A percentile compares a stretch with the other conserved stretches of the same genome.
Evolutionary conservation across 2,329 filamentous ascomycete species (phyloP).

Genomic region (Cladobotryum protrusum): DNA sequence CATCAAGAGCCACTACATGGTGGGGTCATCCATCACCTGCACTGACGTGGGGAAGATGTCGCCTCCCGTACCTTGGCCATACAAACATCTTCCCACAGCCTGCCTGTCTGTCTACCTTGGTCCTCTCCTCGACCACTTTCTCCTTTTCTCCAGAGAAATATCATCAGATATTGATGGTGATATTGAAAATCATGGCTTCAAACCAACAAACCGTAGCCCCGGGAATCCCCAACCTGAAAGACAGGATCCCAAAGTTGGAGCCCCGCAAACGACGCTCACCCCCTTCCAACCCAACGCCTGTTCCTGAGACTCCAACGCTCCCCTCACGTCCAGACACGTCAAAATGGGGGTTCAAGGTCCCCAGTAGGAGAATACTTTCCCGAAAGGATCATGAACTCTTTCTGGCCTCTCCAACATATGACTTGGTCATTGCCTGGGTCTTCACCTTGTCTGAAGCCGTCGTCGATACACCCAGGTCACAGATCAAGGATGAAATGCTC

Average conservation of each 20-base stretch:
- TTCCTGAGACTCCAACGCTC: constrained; percentile 70
- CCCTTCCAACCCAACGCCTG: constrained; percentile 51
- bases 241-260: constrained; percentile 60
- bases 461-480: constrained; percentile 59
- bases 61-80: too few relatives aligned
- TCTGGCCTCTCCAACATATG: constrained; percentile 66
- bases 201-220: constrained; percentile 12
- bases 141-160: neutral
- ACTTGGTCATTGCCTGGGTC: constrained; percentile 74
- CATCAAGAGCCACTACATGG: too few relatives aligned
- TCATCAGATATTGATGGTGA: neutral
- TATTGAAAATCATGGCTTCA: constrained; percentile 21
- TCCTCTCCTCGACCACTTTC: too few relatives aligned
- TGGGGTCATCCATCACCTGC: too few relatives aligned
- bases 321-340: constrained; percentile 59
- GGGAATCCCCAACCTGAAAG: constrained; percentile 33
- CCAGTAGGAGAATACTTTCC: constrained; percentile 76
- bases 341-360: constrained; percentile 56
- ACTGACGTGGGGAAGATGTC: too few relatives aligned
- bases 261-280: constrained; percentile 52
- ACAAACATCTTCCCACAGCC: too few relatives aligned
- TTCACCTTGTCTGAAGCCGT: constrained; percentile 83
- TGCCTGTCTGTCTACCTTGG: too few relatives aligned
- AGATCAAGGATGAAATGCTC: constrained; percentile 49
- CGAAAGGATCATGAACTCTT: constrained; percentile 75